Conservation (phyloP, 2,329 filamentous ascomycete species). For the Fusarium azukiicola region DNA sequence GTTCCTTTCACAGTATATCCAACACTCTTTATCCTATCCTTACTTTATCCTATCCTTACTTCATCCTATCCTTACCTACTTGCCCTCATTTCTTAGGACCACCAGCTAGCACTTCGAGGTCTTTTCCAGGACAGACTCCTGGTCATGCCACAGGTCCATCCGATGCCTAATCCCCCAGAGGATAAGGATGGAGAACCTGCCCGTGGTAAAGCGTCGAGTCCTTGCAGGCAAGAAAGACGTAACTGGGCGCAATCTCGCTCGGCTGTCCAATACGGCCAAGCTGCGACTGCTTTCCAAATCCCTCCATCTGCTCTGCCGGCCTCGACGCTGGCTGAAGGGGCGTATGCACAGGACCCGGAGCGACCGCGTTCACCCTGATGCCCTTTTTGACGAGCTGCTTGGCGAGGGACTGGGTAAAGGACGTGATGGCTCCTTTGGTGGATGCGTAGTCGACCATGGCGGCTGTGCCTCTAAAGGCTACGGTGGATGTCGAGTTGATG, state of each 20-base stretch:
- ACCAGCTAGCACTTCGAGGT: too few relatives aligned
- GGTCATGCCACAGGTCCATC: neutral
- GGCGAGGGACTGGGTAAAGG: conserved; percentile 75
- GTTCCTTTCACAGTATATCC: too few relatives aligned
- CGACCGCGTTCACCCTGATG: conserved; percentile 75
- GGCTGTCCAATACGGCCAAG: conserved; percentile 67
- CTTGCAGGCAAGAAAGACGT: conserved; percentile 65
- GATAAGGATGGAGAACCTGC: conserved; percentile 65
- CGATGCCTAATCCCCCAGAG: conserved; percentile 59
- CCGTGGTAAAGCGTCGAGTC: conserved; percentile 64
- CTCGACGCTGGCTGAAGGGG: conserved; percentile 67
- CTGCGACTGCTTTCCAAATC: conserved; percentile 63
- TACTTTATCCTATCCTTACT: too few relatives aligned
- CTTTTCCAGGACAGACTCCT: too few relatives aligned
- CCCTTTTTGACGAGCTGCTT: conserved; percentile 76
- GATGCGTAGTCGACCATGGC: conserved; percentile 76
- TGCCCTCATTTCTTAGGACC: too few relatives aligned
- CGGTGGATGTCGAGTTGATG: conserved; percentile 77
- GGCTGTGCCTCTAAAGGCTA: conserved; percentile 74
- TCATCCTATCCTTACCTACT: too few relatives aligned
- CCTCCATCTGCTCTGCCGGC: conserved; percentile 68
- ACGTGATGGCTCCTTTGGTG: conserved; percentile 79
- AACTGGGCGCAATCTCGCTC: conserved; percentile 67
- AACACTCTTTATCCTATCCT: too few relatives aligned
- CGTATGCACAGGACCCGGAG: conserved; percentile 68